phyloP scores from a whole-genome alignment of 2,329 filamentous ascomycete genomes.

The Fusarium buharicum region DNA sequence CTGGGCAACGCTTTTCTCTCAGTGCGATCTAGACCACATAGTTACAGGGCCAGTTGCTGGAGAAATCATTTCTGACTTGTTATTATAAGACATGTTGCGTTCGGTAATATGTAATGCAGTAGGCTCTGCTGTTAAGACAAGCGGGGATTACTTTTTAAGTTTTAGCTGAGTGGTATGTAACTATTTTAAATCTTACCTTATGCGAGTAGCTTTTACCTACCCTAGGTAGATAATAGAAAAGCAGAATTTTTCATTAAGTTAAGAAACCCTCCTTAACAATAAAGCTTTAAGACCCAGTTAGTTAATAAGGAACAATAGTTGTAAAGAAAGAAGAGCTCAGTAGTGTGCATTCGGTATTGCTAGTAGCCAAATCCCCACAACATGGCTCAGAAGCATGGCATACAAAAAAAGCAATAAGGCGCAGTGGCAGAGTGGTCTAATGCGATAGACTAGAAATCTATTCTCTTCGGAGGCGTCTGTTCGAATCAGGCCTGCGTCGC shows the following conservation, averaged over 20 bases:
- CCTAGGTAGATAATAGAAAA: no score
- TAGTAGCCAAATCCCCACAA: no score
- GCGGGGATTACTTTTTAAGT: no score
- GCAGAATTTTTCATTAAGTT: no score
- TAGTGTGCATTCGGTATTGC: no score
- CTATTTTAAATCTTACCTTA: no score
- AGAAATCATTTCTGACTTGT: not conserved
- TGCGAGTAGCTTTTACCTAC: no score
- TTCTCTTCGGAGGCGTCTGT: conserved; percentile 32
- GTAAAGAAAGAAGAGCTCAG: no score
- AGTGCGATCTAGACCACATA: not conserved
- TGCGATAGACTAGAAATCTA: conserved; percentile 33
- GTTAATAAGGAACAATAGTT: no score
- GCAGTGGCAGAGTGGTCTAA: conserved; percentile 33
- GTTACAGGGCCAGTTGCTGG: conserved; percentile 3
- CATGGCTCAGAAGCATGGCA: not conserved
- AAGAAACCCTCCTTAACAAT: no score
- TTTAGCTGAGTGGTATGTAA: no score
- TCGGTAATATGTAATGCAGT: not conserved
- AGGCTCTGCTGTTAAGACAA: not conserved
- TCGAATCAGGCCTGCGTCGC: conserved; percentile 37
- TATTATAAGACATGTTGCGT: not conserved
- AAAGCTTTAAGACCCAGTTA: no score
- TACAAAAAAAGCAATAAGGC: conserved; percentile 23
- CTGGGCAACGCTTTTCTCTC: conserved; percentile 12